Percentiles rank a stretch among this genome's conserved stretches.
These are phyloP conservation scores for Lophiostoma macrostomum DNA, from an alignment of 495 filamentous ascomycete species.

Conservation along the genomic window DNA sequence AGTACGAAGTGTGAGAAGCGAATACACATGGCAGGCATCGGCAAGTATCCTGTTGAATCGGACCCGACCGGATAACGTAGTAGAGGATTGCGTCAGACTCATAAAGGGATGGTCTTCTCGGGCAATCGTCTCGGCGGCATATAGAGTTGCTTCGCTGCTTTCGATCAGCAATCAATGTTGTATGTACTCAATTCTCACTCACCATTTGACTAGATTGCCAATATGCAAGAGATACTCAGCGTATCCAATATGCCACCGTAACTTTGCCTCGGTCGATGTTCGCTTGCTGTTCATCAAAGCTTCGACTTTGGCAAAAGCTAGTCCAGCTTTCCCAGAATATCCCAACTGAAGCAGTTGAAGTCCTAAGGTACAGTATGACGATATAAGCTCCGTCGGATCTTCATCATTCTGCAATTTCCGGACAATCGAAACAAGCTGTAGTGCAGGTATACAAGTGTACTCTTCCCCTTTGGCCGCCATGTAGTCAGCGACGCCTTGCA, in stretches of 20 bases:
- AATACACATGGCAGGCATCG: conserved; percentile 57
- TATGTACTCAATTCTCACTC: conserved; percentile 3
- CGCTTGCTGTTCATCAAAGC: conserved; percentile 43
- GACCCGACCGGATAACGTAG: conserved; percentile 25
- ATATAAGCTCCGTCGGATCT: conserved; percentile 43
- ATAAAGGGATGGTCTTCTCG: conserved; percentile 18
- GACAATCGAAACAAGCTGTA: conserved; percentile 52
- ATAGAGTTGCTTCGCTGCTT: conserved; percentile 19
- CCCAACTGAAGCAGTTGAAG: conserved; percentile 74
- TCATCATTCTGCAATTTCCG: conserved; percentile 52
- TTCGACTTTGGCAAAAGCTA: conserved; percentile 59
- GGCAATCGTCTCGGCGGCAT: conserved; percentile 16
- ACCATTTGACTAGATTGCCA: conserved; percentile 50
- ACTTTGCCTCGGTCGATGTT: conserved; percentile 44
- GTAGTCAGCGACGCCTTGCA: conserved; percentile 71
- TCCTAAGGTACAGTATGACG: conserved; percentile 59
- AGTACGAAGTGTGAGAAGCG: conserved; percentile 60
- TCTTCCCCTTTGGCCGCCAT: conserved; percentile 70
- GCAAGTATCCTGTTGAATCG: conserved; percentile 46
- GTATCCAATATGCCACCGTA: conserved; percentile 65
- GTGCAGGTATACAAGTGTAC: conserved; percentile 40
- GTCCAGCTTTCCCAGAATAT: conserved; percentile 68
- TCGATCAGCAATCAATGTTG: conserved; percentile 5
- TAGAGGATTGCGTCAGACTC: conserved; percentile 18
- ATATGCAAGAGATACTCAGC: conserved; percentile 71